These are phyloP conservation scores for Fusarium concolor DNA, from an alignment of 2,329 filamentous ascomycete genomes.

Conservation along the genomic window DNA sequence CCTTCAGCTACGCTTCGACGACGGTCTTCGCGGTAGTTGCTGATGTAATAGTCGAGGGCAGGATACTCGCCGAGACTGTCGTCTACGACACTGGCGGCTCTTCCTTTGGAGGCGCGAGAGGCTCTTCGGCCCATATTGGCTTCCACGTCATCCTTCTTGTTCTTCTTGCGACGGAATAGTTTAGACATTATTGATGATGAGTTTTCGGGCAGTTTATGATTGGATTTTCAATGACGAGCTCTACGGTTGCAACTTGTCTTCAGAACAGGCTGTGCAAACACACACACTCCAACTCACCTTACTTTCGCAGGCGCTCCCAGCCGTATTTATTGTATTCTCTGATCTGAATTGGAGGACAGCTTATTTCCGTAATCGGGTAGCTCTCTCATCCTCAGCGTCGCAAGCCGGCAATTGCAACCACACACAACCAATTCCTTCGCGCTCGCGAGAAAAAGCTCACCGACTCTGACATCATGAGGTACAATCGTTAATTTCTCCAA, in stretches of 20 bases:
- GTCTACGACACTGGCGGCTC: conserved; percentile 18
- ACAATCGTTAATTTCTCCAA: not conserved
- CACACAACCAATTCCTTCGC: not conserved
- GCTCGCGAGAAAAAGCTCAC: not conserved
- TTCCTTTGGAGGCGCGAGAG: conserved; percentile 23
- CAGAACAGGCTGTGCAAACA: not conserved
- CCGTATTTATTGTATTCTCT: not conserved
- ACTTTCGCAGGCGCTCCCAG: not conserved
- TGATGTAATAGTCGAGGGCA: conserved; percentile 31
- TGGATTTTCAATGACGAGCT: not conserved
- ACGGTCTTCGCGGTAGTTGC: conserved; percentile 33
- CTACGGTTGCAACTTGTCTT: conserved; percentile 1
- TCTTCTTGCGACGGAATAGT: conserved; percentile 28
- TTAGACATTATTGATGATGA: conserved; percentile 14
- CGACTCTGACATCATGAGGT: not conserved
- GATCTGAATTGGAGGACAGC: not conserved
- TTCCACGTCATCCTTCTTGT: conserved; percentile 16
- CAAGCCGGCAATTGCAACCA: not conserved
- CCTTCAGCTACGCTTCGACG: conserved; percentile 20
- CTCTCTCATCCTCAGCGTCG: not conserved
- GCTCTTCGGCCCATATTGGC: conserved; percentile 16
- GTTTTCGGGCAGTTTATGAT: not conserved
- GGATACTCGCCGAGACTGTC: conserved; percentile 26
- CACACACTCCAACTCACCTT: not conserved
- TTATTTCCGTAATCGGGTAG: not conserved